A percentile compares a stretch with the other conserved stretches of the same genome.
phyloP scores from a whole-genome alignment of 164 flowering plant species.

The Macadamia tetraphylla region DNA sequence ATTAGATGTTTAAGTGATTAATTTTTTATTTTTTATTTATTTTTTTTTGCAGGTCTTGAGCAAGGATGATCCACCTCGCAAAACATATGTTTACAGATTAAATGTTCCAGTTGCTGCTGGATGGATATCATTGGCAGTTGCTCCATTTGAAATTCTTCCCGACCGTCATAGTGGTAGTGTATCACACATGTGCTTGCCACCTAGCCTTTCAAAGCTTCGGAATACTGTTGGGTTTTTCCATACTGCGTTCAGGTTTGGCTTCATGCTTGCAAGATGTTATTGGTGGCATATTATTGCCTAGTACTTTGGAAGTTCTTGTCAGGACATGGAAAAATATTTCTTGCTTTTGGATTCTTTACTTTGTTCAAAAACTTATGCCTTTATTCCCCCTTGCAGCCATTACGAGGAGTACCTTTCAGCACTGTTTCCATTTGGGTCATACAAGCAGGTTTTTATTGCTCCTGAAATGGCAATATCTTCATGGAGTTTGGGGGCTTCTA shows the following conservation, averaged over 20 bases:
- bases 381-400: conserved; percentile 43
- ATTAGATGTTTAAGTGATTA: not conserved
- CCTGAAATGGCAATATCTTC: conserved; percentile 84
- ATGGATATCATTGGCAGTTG: conserved; percentile 85
- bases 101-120: conserved; percentile 73
- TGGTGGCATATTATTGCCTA: not conserved
- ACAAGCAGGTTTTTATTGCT: conserved; percentile 83
- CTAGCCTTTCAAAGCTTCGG: conserved; percentile 49
- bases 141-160: conserved; percentile 77
- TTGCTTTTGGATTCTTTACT: not conserved
- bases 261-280: not conserved
- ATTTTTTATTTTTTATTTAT: not conserved
- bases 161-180: conserved; percentile 52
- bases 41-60: conserved; percentile 57
- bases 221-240: conserved; percentile 80
- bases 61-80: conserved; percentile 84
- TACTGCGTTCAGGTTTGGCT: conserved; percentile 70
- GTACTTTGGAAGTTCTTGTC: not conserved
- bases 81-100: conserved; percentile 76
- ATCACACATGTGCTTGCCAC: conserved; percentile 72
- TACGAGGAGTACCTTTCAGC: conserved; percentile 80
- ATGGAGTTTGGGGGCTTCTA: conserved; percentile 68
- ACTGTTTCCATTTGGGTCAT: conserved; percentile 92
- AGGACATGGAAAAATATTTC: not conserved
- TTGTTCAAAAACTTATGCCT: not conserved